Percentiles rank a stretch among this genome's conserved stretches.
These are phyloP conservation scores for Ogataea pignaliae DNA, from an alignment of 805 yeast species.

Conservation along the genomic window DNA sequence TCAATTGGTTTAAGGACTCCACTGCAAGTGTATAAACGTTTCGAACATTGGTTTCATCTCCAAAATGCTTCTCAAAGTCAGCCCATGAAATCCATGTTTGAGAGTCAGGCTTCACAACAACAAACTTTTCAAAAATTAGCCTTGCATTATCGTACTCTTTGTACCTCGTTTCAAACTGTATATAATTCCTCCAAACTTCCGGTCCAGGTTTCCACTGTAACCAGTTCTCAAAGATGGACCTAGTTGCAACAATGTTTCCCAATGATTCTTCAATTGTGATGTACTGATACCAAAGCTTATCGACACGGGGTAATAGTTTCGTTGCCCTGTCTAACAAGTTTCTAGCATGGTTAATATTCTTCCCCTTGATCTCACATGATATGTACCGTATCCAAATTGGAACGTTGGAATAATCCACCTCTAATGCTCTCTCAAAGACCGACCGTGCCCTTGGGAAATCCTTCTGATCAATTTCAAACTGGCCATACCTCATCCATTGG, in stretches of 20 bases:
- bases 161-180: conserved; percentile 69
- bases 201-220: conserved; percentile 63
- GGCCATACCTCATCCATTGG: conserved; percentile 91
- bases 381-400: conserved; percentile 86
- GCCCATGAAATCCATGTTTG: conserved; percentile 76
- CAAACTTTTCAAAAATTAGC: conserved; percentile 51
- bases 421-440: conserved; percentile 80
- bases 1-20: conserved; percentile 41
- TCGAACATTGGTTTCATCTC: conserved; percentile 44
- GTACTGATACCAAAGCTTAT: conserved; percentile 83
- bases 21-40: conserved; percentile 64
- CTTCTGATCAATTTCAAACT: conserved; percentile 77
- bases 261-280: conserved; percentile 78
- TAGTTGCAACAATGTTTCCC: conserved; percentile 55
- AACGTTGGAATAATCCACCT: conserved; percentile 67
- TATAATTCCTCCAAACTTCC: conserved; percentile 70
- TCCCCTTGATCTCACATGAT: conserved; percentile 66
- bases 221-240: conserved; percentile 77
- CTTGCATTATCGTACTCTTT: conserved; percentile 49
- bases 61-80: conserved; percentile 56
- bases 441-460: conserved; percentile 81
- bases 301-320: conserved; percentile 67
- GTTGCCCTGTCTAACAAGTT: conserved; percentile 79
- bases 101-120: conserved; percentile 46
- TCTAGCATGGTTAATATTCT: conserved; percentile 83